Base-by-base conservation (phyloP, 148 eudicot species). In the Vaccinium vitisidaea region DNA sequence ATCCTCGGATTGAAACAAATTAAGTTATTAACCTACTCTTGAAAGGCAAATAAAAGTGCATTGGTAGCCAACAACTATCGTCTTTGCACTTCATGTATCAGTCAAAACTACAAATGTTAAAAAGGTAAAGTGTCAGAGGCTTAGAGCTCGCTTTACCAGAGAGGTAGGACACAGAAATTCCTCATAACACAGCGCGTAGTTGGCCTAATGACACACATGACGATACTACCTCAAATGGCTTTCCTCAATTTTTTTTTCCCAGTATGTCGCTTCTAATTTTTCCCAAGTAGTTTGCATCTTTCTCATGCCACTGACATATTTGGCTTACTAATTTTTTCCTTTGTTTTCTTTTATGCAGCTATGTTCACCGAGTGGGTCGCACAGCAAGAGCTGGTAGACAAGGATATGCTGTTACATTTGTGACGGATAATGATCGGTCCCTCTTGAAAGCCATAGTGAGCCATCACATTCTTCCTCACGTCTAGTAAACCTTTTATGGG, bases 361-460 rank as follows among this genome's bases (percentile, higher is more conserved):
- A 96, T 88, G 93, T 96, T 84, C 99, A 96, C 89, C 94, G 99
- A 86, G 99, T 95, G 15, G 99, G 99, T 90, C 99, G 99, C n/a
- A 96, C 99, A 76, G 99, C 99, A 80, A 94, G 99, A 90, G 98
- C 98, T 83, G 99, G 99, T 75, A 88, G 92, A 88, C 92, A 89
- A 91, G 99, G 99, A 50, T 93, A 88, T 90, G 96, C 99, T 88
- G 98, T 96, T 83, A 96, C 99, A 74, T 96, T 96, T 89, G 92
- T 93, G 79, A 90, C 99, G 16, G 99, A 96, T 87, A 94, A 91
- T 89, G 99, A 96, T 75, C 91, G 98, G 76, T 93, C 98, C 91
- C 91, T 96, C 55, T 85, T 93, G 78, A 92, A 89, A 91, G 92
- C 98, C 80, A 96, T 94, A 83, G 98, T 91, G 84, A 91, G 93